A percentile compares a stretch with the other conserved stretches of the same genome.
Conservation (phyloP, 2,329 filamentous ascomycete species). For the Paecilomyces variotii region DNA sequence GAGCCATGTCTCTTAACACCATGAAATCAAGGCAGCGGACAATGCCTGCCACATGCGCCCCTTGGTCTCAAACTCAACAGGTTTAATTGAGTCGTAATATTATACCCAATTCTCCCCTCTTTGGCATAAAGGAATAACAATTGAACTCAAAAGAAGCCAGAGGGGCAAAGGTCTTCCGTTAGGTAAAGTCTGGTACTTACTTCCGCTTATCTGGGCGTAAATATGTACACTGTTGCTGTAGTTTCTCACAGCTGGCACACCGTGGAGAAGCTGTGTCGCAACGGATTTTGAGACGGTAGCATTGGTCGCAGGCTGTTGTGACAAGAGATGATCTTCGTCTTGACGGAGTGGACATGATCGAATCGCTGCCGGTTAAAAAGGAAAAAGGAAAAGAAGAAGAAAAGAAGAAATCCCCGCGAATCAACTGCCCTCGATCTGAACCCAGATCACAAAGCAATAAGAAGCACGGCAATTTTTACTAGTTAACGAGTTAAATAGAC, state of each 20-base stretch:
- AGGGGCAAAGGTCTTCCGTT: not conserved
- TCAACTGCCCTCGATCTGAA: not conserved
- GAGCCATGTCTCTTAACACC: not conserved
- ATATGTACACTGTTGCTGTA: constrained; percentile 9
- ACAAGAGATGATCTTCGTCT: constrained; percentile 4
- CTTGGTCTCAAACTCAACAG: not conserved
- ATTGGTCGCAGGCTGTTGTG: constrained; percentile 10
- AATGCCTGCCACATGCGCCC: not conserved
- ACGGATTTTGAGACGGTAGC: constrained; percentile 9
- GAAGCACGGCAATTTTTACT: not conserved
- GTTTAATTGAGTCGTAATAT: not conserved
- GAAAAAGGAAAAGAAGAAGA: no score
- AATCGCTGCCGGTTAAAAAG: not conserved
- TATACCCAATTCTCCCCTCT: not conserved
- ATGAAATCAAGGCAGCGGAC: not conserved
- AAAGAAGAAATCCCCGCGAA: not conserved
- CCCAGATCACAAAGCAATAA: not conserved
- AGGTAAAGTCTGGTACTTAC: constrained; percentile 2
- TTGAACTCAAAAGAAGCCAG: not conserved
- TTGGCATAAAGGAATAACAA: not conserved
- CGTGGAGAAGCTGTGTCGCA: constrained; percentile 9
- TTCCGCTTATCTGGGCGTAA: constrained; percentile 8
- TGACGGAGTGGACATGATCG: constrained; percentile 1
- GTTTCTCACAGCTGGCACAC: constrained; percentile 7
- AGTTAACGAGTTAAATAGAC: not conserved